Evolutionary conservation across 2,329 filamentous ascomycete species (phyloP), one percentile per base, ranked within the genome.

Genomic region (Aspergillus ruber): DNA sequence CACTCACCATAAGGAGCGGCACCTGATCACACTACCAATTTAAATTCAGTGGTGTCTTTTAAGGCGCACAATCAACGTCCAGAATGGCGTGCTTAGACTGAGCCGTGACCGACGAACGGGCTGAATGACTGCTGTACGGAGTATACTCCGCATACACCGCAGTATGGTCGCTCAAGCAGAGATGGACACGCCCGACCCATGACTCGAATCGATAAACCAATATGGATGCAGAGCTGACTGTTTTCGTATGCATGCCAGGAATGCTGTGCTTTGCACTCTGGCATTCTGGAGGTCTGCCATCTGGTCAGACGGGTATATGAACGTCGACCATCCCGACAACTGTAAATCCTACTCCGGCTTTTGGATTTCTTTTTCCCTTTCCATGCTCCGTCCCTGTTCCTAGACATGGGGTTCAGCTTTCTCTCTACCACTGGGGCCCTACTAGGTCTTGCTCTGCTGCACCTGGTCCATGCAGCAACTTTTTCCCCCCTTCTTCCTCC

Each of bases 401-500:
- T 13, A 15, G 20, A 21, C 4, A 40, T 40, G 38, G 12, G 18
- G 15, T 13, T 40, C 6, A n/a, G 20, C 18, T 23, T 40, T 20
- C 38, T 13, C 15, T 40, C 18, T 23, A 18, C 38, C 18, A 3
- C 18, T 6, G 8, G 50, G 32, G 47, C 46, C 35, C 53, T 51
- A 5, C 35, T 46, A 6, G 44, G 23, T 18, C 53, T 49, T 8
- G 48, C 48, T 27, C 53, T 52, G 47, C 42, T 49, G 21, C 52
- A 54, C 43, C 51, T 53, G 3, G 39, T 44, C 12, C 21, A 46
- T 12, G 49, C 55, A 20, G 53, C 50, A 6, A 50, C 49, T 13
- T 43, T 53, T 23, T 27, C 44, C 20, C 42, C 43, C 9, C 17
- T 51, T n/a, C 38, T 46, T 6, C 65, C 67, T 15, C 69, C 68